Conservation (phyloP, 768 basidiomycete genomes). For the Coprinopsis strossmayeri region DNA sequence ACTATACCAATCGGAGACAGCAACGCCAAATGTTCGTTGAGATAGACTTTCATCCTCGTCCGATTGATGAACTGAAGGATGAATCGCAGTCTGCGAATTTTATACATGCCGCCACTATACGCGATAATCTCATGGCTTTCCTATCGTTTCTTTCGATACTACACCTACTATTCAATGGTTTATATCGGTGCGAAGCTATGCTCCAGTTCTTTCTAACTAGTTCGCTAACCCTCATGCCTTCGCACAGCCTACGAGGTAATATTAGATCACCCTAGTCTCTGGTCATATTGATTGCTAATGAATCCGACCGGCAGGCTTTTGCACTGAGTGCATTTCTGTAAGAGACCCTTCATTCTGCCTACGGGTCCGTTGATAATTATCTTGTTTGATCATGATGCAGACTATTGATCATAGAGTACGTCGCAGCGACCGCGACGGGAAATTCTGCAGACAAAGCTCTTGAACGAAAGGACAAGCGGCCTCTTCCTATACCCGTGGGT, state of each 20-base stretch:
- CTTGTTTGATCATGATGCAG: no score
- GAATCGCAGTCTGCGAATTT: constrained; percentile 55
- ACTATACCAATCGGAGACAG: constrained; percentile 63
- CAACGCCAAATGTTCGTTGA: constrained; percentile 83
- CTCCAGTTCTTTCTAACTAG: neutral
- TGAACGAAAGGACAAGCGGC: constrained; percentile 69
- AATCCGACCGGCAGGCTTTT: constrained; percentile 51
- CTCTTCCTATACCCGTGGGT: constrained; percentile 53
- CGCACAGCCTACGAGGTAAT: constrained; percentile 62
- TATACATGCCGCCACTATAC: constrained; percentile 83
- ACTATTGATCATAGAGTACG: constrained; percentile 78
- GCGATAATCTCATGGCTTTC: constrained; percentile 81
- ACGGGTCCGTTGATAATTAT: no score
- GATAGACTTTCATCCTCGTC: neutral
- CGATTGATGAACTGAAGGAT: neutral
- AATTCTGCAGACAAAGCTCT: constrained; percentile 64
- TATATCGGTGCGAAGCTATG: constrained; percentile 34
- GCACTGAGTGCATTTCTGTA: constrained; percentile 85
- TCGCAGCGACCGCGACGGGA: constrained; percentile 60
- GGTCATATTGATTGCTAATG: no score
- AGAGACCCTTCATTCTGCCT: constrained; percentile 18
- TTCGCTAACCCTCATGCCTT: constrained; percentile 5
- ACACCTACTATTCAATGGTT: constrained; percentile 47
- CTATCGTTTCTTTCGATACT: constrained; percentile 76
- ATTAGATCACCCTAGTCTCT: no score